Conservation (phyloP, 2,329 filamentous ascomycete species). For the Fusarium virguliforme region DNA sequence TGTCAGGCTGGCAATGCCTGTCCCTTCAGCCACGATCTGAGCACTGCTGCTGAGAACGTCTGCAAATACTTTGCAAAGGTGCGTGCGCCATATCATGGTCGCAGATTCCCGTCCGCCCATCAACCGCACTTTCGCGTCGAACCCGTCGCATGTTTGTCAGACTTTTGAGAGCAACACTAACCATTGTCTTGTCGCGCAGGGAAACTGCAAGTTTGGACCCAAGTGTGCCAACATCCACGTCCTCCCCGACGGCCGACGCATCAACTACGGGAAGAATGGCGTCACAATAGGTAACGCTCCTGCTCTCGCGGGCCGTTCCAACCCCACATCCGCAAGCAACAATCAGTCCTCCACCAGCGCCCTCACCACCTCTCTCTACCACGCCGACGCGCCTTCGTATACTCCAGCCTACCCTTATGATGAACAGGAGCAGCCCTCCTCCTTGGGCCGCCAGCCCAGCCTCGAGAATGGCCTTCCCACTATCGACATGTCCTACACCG, state of each 20-base stretch:
- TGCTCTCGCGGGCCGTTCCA: conserved; percentile 77
- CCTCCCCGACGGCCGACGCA: conserved; percentile 90
- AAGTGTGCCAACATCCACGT: conserved; percentile 98
- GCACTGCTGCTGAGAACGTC: conserved; percentile 86
- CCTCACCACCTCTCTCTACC: conserved; percentile 73
- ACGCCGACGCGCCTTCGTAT: conserved; percentile 60
- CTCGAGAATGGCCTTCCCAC: conserved; percentile 71
- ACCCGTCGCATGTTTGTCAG: conserved; percentile 29
- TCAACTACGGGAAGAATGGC: conserved; percentile 83
- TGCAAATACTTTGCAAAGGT: conserved; percentile 99
- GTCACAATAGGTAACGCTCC: conserved; percentile 74
- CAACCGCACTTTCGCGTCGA: conserved; percentile 17
- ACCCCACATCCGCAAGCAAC: conserved; percentile 57
- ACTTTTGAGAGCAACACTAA: conserved; percentile 31
- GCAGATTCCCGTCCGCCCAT: conserved; percentile 30
- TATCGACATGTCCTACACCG: conserved; percentile 72
- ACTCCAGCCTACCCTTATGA: conserved; percentile 60
- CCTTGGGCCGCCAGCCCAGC: conserved; percentile 65
- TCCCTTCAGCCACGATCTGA: conserved; percentile 95
- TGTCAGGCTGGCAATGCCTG: conserved; percentile 97
- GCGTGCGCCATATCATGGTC: conserved; percentile 54
- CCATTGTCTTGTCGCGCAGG: conserved; percentile 66
- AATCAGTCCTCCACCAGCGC: conserved; percentile 78
- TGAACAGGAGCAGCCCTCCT: conserved; percentile 62
- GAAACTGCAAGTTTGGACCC: conserved; percentile 98